Evolutionary conservation across 305 asterid genomes (phyloP).

Genomic region (Fraxinus dipetala): DNA sequence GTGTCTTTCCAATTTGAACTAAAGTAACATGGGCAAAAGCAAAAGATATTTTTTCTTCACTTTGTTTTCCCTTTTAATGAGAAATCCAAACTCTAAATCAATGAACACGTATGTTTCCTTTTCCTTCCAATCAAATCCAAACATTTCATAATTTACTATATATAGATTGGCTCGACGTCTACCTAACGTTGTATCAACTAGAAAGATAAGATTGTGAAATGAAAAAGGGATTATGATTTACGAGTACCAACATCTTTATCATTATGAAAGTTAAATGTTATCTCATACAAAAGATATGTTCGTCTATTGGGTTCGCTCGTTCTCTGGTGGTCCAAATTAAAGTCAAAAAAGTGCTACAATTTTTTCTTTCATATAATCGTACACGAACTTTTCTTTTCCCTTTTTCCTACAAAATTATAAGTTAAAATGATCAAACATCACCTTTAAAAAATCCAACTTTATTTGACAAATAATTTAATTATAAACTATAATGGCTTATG

Average conservation of each 20-base stretch:
- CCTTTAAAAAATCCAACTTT: constrained; percentile 17
- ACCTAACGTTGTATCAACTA: neutral
- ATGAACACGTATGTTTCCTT: neutral
- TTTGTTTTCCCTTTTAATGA: neutral
- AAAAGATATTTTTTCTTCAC: neutral
- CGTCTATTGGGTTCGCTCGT: neutral
- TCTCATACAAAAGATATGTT: neutral
- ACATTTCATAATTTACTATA: neutral
- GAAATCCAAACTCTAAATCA: neutral
- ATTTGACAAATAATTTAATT: constrained; percentile 21
- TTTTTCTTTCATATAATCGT: neutral
- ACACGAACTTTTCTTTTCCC: neutral
- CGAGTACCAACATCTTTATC: neutral
- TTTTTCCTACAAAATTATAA: neutral
- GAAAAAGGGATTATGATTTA: neutral
- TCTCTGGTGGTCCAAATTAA: neutral
- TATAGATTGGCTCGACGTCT: neutral
- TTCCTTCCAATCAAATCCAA: neutral
- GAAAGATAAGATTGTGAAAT: neutral
- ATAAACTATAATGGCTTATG: constrained; percentile 25
- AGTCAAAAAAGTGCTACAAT: neutral
- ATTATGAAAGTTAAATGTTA: neutral
- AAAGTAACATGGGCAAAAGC: constrained; percentile 16
- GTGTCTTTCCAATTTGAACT: constrained; percentile 15
- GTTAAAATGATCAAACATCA: constrained; percentile 2